Evolutionary conservation across 1,139 yeast species (phyloP).

Genomic region (Blastobotrys illinoisensis): DNA sequence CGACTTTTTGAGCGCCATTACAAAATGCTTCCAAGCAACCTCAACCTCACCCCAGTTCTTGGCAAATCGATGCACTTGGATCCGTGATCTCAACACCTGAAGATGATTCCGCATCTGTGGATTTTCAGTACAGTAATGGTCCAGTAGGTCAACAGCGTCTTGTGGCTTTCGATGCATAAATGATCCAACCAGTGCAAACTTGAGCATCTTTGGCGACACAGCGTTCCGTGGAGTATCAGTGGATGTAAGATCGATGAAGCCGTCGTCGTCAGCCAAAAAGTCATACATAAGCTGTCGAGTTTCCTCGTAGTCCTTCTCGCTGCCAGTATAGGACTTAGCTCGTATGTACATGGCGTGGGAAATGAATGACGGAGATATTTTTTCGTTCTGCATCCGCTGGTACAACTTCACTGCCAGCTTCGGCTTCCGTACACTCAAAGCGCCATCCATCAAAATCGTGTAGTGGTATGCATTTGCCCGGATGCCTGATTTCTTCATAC

Average conservation of each 20-base stretch:
- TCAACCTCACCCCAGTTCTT: slow-evolving; percentile 8
- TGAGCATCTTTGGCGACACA: slow-evolving; percentile 23
- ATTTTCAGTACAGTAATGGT: slow-evolving; percentile 1
- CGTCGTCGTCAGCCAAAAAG: slow-evolving; percentile 8
- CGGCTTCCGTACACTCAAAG: slow-evolving; percentile 8
- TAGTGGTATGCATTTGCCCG: slow-evolving; percentile 25
- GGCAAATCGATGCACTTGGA: slow-evolving; percentile 3
- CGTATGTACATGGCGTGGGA: slow-evolving; percentile 21
- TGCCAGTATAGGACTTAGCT: slow-evolving; percentile 7
- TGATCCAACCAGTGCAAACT: slow-evolving; percentile 13
- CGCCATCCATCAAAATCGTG: slow-evolving; percentile 24
- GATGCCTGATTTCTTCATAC: slow-evolving; percentile 15
- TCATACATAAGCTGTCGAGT: neutral
- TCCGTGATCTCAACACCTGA: slow-evolving; percentile 6
- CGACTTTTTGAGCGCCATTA: neutral
- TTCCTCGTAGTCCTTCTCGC: slow-evolving; percentile 3
- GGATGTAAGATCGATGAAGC: slow-evolving; percentile 23
- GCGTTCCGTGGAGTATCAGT: slow-evolving; percentile 21
- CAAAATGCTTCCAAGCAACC: slow-evolving; percentile 5
- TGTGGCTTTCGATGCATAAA: slow-evolving; percentile 8
- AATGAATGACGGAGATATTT: slow-evolving; percentile 22
- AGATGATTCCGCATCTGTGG: slow-evolving; percentile 3
- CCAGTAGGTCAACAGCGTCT: slow-evolving; percentile 3
- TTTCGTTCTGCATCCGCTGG: slow-evolving; percentile 16
- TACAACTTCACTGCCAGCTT: slow-evolving; percentile 10